Evolutionary conservation across 2,329 filamentous ascomycete genomes (phyloP), one percentile per base, ranked within the genome.

Genomic region (Colletotrichum sp.): DNA sequence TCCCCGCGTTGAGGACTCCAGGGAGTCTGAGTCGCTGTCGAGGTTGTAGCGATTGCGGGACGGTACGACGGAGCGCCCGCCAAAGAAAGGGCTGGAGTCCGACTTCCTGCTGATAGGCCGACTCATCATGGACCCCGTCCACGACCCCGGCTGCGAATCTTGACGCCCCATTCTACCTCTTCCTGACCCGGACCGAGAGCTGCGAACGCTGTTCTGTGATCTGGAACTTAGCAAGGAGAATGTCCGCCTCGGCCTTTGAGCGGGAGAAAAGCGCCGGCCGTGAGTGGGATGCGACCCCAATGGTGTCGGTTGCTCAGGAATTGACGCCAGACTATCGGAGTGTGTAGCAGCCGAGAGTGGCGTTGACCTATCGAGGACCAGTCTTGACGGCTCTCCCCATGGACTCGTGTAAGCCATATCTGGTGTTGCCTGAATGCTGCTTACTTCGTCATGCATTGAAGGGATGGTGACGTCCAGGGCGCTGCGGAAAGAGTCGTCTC

Each of bases 381-480:
- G 25, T 28, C 74, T 74, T 15, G 74, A 76, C 19, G 74, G 74
- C n/a, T 76, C 74, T 36, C 71, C 59, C 74, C 74, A 72, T 19
- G 71, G 68, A 39, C 64, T 74, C 34, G 44, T 69, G 74, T 80
- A 80, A 16, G 79, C 78, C 16, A 77, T 75, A 2, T 79, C 79
- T 5, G 80, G 78, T 4, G 78, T 80, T n/a, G 72, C 79, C 52
- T 79, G 79, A 22, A 81, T 77, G 36, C 79, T 82, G 39, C 66
- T 71, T 22, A 57, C 32, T 36, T 75, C 65, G 11, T 77, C 70
- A 16, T 72, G 59, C 27, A 80, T 69, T 8, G 79, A 76, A 6
- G 82, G 82, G 12, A 84, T 80, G 48, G 78, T 79, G 68, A 81
- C 77, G 32, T 84, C 80, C n/a, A 84, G 65, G 9, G 71, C 78